These are phyloP conservation scores for Fragaria vesca DNA, from an alignment of 306 rosid species.

Conservation along the genomic window DNA sequence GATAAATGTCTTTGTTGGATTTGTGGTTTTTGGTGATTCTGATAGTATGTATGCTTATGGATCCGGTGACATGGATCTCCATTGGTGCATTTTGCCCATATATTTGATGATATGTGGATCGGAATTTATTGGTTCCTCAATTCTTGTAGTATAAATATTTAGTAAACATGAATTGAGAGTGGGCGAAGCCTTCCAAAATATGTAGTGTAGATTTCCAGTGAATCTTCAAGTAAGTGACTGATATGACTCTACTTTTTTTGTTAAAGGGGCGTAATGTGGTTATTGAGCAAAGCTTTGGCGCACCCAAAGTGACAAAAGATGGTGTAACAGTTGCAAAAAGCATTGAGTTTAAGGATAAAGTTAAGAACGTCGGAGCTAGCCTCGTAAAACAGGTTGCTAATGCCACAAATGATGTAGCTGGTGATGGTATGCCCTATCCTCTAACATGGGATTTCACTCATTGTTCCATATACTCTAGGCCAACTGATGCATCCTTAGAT, in stretches of 20 bases:
- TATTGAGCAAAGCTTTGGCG: slow-evolving; percentile 88
- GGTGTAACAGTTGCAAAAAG: slow-evolving; percentile 98
- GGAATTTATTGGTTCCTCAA: not conserved
- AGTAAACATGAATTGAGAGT: not conserved
- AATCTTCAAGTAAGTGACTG: not conserved
- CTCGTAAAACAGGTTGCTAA: slow-evolving; percentile 98
- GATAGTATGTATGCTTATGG: not conserved
- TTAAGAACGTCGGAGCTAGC: slow-evolving; percentile 92
- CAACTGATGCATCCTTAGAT: too few species aligned
- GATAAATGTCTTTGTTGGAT: not conserved
- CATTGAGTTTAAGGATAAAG: slow-evolving; percentile 81
- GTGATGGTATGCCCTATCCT: slow-evolving; percentile 69
- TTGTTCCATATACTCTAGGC: not conserved
- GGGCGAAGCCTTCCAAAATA: not conserved
- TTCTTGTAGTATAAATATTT: not conserved
- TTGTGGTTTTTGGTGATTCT: not conserved
- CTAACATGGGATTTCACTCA: not conserved
- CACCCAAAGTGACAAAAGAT: slow-evolving; percentile 93
- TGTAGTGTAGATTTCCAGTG: not conserved
- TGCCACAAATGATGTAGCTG: slow-evolving; percentile 90
- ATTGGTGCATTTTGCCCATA: not conserved
- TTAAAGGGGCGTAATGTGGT: slow-evolving; percentile 87
- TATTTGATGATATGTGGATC: not conserved
- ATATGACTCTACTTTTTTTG: slow-evolving; percentile 13
- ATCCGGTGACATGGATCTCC: not conserved